phyloP scores from a whole-genome alignment of 2,329 filamentous ascomycete genomes.

The Didymellaceae sp. region DNA sequence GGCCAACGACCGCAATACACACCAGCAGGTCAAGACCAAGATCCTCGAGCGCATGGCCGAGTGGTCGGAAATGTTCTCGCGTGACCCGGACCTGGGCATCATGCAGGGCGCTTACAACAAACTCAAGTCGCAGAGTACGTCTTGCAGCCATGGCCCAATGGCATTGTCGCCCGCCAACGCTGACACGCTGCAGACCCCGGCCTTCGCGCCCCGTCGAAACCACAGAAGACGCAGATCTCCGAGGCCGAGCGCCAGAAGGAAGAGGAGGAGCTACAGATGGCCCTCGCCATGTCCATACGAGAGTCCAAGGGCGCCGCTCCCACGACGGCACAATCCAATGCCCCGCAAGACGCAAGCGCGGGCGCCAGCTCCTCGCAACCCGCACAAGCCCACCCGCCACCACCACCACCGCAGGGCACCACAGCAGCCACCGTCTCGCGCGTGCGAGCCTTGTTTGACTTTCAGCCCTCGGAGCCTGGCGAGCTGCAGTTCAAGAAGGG shows the following conservation, averaged over 20 bases:
- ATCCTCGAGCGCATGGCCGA: constrained; percentile 96
- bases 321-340: constrained; percentile 51
- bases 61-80: constrained; percentile 93
- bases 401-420: constrained; percentile 74
- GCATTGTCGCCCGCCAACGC: background rate
- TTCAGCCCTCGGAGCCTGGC: constrained; percentile 89
- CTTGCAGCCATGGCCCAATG: background rate
- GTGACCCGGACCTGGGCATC: constrained; percentile 89
- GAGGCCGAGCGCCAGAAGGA: constrained; percentile 91
- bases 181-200: constrained; percentile 73
- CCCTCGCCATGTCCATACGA: constrained; percentile 87
- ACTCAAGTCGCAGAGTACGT: constrained; percentile 72
- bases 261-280: constrained; percentile 97
- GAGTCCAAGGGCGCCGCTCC: constrained; percentile 67
- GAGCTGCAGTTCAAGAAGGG: constrained; percentile 97
- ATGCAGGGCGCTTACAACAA: constrained; percentile 95
- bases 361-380: constrained; percentile 25
- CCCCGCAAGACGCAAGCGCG: constrained; percentile 43
- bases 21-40: constrained; percentile 95
- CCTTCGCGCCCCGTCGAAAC: constrained; percentile 88
- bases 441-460: constrained; percentile 92
- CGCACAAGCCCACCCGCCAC: constrained; percentile 55
- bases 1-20: constrained; percentile 92
- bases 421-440: constrained; percentile 96
- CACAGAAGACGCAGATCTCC: constrained; percentile 90